Evolutionary conservation across 768 basidiomycete species (phyloP), one percentile per base, ranked within the genome.

Genomic region (Kwoniella mangroviensis): DNA sequence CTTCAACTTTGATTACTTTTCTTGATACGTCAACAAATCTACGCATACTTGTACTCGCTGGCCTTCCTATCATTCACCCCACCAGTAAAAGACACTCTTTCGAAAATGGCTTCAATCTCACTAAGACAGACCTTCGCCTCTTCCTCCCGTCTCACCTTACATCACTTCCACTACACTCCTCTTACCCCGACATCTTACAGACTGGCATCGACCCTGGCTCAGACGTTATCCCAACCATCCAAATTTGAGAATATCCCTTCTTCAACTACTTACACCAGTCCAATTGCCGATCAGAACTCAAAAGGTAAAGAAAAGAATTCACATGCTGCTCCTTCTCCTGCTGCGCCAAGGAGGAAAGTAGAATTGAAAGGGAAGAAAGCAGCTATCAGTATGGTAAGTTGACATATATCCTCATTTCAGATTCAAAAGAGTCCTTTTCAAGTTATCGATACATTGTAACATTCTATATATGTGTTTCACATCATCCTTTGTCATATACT

Each of bases 321-420:
- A 40, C 54, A 55, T 45, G 26, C 40, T 58, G 55, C 65, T 10
- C 59, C 59, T 61, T 10, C 59, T 10, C 59, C 66, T 24, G 41
- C 56, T n/a, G 51, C 58, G 21, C 17, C 41, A n/a, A 66, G 57
- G 10, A 73, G 69, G 55, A 69, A 71, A 24, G 54, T 72, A 6
- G 73, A 70, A 7, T 61, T 73, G 21, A 82, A 80, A 58, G 74
- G 78, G 1, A 82, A 82, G 76, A 84, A 84, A 71, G 80, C 73
- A 43, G 83, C 84, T 9, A 84, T 85, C 52, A 80, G 75, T 12
- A 78, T 85, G 73, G 84, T 85, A 40, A 70, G 84, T 76, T 17
- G n/a, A 24, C 2, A 4, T 19, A 11, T 6, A 0, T 1, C 1
- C 6, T 34, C 34, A 7, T 34, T 1, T 34, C 34, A 34, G 1